Conservation (phyloP, 2,329 filamentous ascomycete species). For the Tolypocladium nubicola region DNA sequence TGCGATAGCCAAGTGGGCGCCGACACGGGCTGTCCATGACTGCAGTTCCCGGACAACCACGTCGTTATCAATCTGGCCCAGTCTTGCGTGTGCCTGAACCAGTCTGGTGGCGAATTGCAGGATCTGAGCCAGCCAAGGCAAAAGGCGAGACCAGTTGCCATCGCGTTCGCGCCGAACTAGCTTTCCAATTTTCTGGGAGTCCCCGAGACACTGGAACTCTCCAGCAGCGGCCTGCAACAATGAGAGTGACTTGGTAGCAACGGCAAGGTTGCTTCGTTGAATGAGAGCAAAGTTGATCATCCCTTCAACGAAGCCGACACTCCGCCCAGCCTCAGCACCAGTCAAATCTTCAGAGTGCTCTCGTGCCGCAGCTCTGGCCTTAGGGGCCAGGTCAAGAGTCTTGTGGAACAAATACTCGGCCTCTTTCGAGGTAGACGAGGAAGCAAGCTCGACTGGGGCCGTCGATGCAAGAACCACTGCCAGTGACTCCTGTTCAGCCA, state of each 20-base stretch:
- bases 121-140: conserved; percentile 59
- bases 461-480: conserved; percentile 57
- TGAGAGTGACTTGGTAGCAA: conserved; percentile 24
- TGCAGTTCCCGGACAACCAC: conserved; percentile 33
- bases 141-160: conserved; percentile 15
- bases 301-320: conserved; percentile 79
- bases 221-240: conserved; percentile 26
- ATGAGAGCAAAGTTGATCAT: conserved; percentile 56
- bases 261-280: conserved; percentile 44
- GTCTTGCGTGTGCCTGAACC: conserved; percentile 54
- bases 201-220: conserved; percentile 24
- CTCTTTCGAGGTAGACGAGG: conserved; percentile 13
- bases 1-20: conserved; percentile 29
- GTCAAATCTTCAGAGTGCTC: conserved; percentile 82
- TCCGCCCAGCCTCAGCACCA: conserved; percentile 65
- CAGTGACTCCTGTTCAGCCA: conserved; percentile 63
- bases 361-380: conserved; percentile 53
- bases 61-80: conserved; percentile 43
- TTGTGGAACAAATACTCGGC: conserved; percentile 71
- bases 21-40: conserved; percentile 39
- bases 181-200: conserved; percentile 11
- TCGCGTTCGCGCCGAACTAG: conserved; percentile 8
- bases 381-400: conserved; percentile 61
- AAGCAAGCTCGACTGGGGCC: conserved; percentile 24
- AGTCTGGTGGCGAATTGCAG: conserved; percentile 51